These are phyloP conservation scores for Coemansia sp. DNA, from an alignment of 192 early-diverging fungal genomes.

Conservation along the genomic window DNA sequence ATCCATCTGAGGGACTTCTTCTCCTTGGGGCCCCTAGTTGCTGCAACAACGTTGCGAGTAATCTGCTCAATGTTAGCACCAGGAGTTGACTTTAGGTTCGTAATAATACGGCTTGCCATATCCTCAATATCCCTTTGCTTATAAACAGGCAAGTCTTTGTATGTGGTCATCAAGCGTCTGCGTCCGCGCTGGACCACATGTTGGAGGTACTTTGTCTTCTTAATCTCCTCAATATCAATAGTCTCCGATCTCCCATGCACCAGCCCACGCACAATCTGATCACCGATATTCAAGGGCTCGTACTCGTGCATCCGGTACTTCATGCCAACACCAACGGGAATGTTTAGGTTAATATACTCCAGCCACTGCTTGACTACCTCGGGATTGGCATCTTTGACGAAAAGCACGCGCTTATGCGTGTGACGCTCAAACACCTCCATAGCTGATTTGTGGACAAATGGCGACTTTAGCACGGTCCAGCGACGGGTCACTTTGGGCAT, in stretches of 20 bases:
- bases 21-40: conserved; percentile 24
- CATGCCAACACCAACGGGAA: conserved; percentile 87
- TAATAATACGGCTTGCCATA: conserved; percentile 28
- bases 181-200: conserved; percentile 29
- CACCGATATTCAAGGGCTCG: conserved; percentile 54
- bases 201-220: conserved; percentile 19
- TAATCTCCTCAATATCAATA: conserved; percentile 17
- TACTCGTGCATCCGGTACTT: conserved; percentile 71
- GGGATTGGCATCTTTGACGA: conserved; percentile 73
- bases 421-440: conserved; percentile 96
- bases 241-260: conserved; percentile 20
- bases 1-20: background rate
- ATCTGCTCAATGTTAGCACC: conserved; percentile 42
- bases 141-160: conserved; percentile 44
- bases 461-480: conserved; percentile 89
- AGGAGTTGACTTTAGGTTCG: conserved; percentile 32
- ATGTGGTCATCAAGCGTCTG: conserved; percentile 37
- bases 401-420: conserved; percentile 79
- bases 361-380: conserved; percentile 76
- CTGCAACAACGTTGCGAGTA: conserved; percentile 30
- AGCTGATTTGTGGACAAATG: conserved; percentile 94
- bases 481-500: conserved; percentile 69
- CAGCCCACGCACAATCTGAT: conserved; percentile 33
- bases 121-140: conserved; percentile 25
- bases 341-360: conserved; percentile 74